These are phyloP conservation scores for Grosmannia clavigera DNA, from an alignment of 2,329 filamentous ascomycete species.

Conservation along the genomic window DNA sequence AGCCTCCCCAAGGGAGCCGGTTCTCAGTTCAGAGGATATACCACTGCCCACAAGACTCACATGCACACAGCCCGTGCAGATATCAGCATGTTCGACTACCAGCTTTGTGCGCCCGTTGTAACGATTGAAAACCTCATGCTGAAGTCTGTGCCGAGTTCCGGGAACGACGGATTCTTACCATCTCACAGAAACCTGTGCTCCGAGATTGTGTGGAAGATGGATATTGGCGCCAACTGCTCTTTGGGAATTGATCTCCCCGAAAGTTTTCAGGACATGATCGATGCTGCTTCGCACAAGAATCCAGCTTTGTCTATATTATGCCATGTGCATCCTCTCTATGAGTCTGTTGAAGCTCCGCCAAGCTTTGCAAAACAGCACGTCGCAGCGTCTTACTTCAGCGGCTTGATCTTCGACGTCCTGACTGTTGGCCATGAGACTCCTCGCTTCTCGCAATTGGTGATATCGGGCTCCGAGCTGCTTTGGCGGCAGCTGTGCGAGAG, in stretches of 20 bases:
- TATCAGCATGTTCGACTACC: conserved; percentile 29
- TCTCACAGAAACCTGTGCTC: conserved; percentile 37
- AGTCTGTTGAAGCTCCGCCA: not conserved
- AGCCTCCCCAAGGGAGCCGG: conserved; percentile 20
- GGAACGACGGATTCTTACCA: conserved; percentile 28
- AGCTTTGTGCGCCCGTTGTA: conserved; percentile 23
- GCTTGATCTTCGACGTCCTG: conserved; percentile 18
- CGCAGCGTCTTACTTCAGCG: not conserved
- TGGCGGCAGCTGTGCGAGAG: conserved; percentile 1
- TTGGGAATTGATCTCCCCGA: not conserved
- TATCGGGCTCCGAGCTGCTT: conserved; percentile 13
- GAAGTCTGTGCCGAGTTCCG: conserved; percentile 21
- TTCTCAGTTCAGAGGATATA: conserved; percentile 27
- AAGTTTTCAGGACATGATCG: conserved; percentile 17
- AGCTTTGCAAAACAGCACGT: not conserved
- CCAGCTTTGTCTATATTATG: conserved; percentile 27
- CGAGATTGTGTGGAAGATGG: conserved; percentile 33
- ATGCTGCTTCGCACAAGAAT: conserved; percentile 25
- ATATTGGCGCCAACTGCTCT: conserved; percentile 17
- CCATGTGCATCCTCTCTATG: not conserved
- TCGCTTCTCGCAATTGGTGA: conserved; percentile 22
- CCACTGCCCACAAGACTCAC: conserved; percentile 22
- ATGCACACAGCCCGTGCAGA: conserved; percentile 27
- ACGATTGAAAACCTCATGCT: conserved; percentile 33
- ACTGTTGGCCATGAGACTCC: conserved; percentile 15